phyloP scores from a whole-genome alignment of 495 filamentous ascomycete genomes.

The Aspergillus heteromorphus region DNA sequence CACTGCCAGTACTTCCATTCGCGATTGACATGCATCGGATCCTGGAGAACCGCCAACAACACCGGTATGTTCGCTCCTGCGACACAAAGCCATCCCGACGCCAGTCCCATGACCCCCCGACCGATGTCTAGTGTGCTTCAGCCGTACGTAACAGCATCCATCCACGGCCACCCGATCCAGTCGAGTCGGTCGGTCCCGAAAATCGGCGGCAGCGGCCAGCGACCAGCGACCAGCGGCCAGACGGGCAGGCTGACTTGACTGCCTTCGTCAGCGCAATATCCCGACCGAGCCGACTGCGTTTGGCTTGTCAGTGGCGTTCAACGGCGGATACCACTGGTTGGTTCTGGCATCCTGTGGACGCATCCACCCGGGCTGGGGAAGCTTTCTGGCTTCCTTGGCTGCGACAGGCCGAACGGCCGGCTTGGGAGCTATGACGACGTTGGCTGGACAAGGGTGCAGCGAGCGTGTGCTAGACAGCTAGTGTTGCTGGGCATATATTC shows the following conservation, averaged over 20 bases:
- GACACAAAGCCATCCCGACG: not conserved
- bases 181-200: conserved; percentile 6
- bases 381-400: conserved; percentile 16
- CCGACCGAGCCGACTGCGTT: conserved; percentile 11
- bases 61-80: not conserved
- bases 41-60: not conserved
- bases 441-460: not conserved
- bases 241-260: too few species aligned
- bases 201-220: not conserved
- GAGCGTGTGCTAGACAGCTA: too few species aligned
- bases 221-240: not conserved
- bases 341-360: not conserved
- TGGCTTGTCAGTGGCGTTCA: conserved; percentile 5
- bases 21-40: too few species aligned
- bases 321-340: not conserved
- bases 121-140: not conserved
- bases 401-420: not conserved
- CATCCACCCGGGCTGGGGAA: conserved; percentile 9
- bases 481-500: not conserved
- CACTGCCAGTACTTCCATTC: not conserved
- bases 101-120: too few species aligned
- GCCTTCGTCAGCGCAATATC: not conserved
- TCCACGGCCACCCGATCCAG: not conserved
- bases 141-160: not conserved
- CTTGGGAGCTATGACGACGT: not conserved